Evolutionary conservation across 306 rosid genomes (phyloP), one percentile per base, ranked within the genome.

Genomic region (Echinosophora koreensis): DNA sequence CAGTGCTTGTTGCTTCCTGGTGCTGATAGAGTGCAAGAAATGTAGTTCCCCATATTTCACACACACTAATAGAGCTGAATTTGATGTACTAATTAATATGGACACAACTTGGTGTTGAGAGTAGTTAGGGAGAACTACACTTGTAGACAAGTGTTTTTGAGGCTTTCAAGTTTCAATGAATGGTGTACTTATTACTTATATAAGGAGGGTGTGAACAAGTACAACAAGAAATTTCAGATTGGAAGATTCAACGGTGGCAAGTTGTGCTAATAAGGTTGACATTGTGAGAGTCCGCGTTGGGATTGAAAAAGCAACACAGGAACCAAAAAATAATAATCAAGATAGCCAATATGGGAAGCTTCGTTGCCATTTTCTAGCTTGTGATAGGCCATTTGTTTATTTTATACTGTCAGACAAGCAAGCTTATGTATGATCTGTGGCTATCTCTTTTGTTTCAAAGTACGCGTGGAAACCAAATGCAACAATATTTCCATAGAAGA

Each of bases 41-140:
- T 66, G 75, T 90, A 91, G 89, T 91, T 93, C 11, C 98, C 96
- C 98, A 93, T 90, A 32, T 8, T 41, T 41, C 14, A 4, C 28
- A 6, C 17, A n/a, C 6, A 27, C 17, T 15, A 35, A 38, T 3
- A 32, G 5, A n/a, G 42, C 28, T 59, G 12, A 5, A 57, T 14
- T 17, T 52, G 9, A 37, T 15, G 3, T 63, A 4, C 1, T 72
- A 69, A 69, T 32, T 10, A 0, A n/a, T 32, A 15, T 63, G 14
- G 47, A 42, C 0, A 2, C 4, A 3, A 10, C 5, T 44, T 76
- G 55, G 41, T 62, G 5, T 59, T 41, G 65, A 72, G n/a, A 17
- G 41, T 42, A 2, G 17, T 6, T 10, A 35, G 8, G 4, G 46
- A 5, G 3, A 72, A 41, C 14, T 28, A 30, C 9, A 35, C 5